Evolutionary conservation across 2,329 filamentous ascomycete genomes (phyloP).

Genomic region (Fusarium secorum): DNA sequence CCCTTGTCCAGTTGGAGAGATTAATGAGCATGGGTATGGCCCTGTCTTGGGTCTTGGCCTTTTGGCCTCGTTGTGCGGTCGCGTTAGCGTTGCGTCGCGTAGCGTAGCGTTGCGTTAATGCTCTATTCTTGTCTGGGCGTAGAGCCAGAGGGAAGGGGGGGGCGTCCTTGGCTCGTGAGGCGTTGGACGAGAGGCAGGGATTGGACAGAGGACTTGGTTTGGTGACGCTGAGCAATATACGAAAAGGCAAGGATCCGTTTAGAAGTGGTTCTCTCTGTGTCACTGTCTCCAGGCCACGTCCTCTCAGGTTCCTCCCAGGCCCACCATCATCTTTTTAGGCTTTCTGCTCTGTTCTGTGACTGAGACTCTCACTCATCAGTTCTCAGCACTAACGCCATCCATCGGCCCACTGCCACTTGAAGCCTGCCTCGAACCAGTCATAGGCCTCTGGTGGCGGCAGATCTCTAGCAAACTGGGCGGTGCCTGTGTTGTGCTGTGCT

Average conservation of each 20-base stretch:
- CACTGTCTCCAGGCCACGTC: slow-evolving; percentile 39
- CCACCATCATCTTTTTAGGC: slow-evolving; percentile 36
- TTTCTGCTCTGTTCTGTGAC: background rate
- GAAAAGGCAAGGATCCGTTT: slow-evolving; percentile 54
- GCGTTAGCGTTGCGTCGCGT: slow-evolving; percentile 17
- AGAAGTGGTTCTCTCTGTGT: slow-evolving; percentile 52
- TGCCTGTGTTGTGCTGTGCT: slow-evolving; percentile 19
- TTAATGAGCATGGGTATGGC: slow-evolving; percentile 46
- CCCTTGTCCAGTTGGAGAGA: slow-evolving; percentile 45
- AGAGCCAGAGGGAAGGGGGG: slow-evolving; percentile 22
- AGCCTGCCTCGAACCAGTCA: slow-evolving; percentile 33
- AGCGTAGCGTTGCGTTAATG: slow-evolving; percentile 12
- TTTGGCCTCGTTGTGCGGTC: slow-evolving; percentile 45
- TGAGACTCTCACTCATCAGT: slow-evolving; percentile 8
- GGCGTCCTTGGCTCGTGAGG: slow-evolving; percentile 44
- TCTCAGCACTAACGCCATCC: slow-evolving; percentile 46
- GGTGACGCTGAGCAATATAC: slow-evolving; percentile 61
- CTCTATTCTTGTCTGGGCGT: slow-evolving; percentile 54
- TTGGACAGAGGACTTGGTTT: slow-evolving; percentile 38
- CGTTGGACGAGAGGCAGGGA: slow-evolving; percentile 45
- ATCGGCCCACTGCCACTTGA: slow-evolving; percentile 40
- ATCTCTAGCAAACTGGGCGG: slow-evolving; percentile 32
- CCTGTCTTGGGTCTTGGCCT: slow-evolving; percentile 44
- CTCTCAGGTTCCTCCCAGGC: slow-evolving; percentile 23
- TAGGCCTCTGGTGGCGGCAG: slow-evolving; percentile 23